Conservation (phyloP, 331 rosid genomes). For the Phaseolus coccineus region DNA sequence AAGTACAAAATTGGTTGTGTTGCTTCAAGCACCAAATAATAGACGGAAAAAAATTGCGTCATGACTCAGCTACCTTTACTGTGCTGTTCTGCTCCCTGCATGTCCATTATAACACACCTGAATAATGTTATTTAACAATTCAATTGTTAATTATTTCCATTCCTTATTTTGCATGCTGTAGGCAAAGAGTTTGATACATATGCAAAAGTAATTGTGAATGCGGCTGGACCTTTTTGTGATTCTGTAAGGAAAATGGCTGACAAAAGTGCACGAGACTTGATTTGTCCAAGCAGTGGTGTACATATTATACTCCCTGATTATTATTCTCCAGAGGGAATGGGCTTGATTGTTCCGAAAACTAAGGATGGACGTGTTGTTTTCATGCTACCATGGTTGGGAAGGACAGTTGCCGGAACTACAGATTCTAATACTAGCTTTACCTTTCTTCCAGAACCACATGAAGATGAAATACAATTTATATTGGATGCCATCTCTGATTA, state of each 20-base stretch:
- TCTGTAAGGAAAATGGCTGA: conserved; percentile 85
- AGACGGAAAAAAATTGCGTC: background rate
- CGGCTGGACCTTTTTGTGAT: conserved; percentile 95
- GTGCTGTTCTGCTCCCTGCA: background rate
- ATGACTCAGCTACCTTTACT: background rate
- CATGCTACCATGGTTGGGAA: conserved; percentile 96
- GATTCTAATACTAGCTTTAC: conserved; percentile 83
- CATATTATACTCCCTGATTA: conserved; percentile 97
- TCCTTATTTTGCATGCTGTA: conserved; percentile 53
- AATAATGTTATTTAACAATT: background rate
- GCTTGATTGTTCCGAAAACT: conserved; percentile 97
- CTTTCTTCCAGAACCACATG: conserved; percentile 90
- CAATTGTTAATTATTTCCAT: conserved; percentile 15
- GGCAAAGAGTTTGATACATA: conserved; percentile 87
- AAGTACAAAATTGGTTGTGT: background rate
- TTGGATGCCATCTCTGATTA: conserved; percentile 94
- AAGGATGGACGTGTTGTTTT: conserved; percentile 95
- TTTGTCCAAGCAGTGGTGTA: conserved; percentile 97
- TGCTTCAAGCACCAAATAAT: background rate
- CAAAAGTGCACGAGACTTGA: conserved; percentile 67
- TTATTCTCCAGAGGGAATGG: conserved; percentile 99
- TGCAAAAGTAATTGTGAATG: conserved; percentile 90
- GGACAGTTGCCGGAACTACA: conserved; percentile 93
- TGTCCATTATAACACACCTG: background rate
- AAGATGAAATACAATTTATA: conserved; percentile 91